These are phyloP conservation scores for Blakeslea trispora DNA, from an alignment of 371 early-diverging fungal genomes.

Conservation along the genomic window DNA sequence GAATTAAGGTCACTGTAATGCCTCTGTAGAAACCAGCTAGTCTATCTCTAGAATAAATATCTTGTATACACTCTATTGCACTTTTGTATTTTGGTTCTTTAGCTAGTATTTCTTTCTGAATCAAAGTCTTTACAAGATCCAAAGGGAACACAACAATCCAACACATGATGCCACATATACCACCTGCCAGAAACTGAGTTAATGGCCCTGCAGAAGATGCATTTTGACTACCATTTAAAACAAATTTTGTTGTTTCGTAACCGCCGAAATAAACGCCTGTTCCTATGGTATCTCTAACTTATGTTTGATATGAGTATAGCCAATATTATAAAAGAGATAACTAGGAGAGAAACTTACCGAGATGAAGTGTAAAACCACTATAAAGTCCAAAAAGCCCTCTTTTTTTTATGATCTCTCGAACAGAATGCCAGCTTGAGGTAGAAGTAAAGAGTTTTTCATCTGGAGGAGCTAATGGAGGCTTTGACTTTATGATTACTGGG, in stretches of 20 bases:
- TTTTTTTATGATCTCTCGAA: conserved; percentile 56
- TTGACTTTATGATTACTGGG: conserved; percentile 6
- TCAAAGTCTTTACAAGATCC: conserved; percentile 75
- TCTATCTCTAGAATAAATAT: conserved; percentile 58
- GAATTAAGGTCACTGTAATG: conserved; percentile 71
- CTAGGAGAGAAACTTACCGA: conserved; percentile 27
- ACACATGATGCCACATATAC: conserved; percentile 77
- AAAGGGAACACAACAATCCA: conserved; percentile 84
- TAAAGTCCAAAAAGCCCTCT: conserved; percentile 54
- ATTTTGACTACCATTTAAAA: conserved; percentile 45
- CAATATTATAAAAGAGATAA: neutral
- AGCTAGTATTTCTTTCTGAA: conserved; percentile 72
- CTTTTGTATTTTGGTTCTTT: conserved; percentile 48
- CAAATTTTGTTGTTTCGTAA: conserved; percentile 74
- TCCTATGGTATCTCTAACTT: conserved; percentile 70
- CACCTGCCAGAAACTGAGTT: conserved; percentile 77
- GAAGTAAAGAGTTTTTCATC: conserved; percentile 14
- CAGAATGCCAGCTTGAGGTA: conserved; percentile 60
- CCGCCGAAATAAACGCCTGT: conserved; percentile 81
- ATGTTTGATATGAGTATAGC: neutral
- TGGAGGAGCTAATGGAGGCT: neutral
- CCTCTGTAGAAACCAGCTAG: conserved; percentile 73
- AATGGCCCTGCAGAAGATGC: conserved; percentile 57
- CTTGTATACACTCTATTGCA: conserved; percentile 55
- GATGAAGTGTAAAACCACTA: conserved; percentile 53